Percentiles rank a stretch among this genome's conserved stretches.
Evolutionary conservation across 176 grass and related monocot species (phyloP).

Genomic region (Sorghum bicolor): DNA sequence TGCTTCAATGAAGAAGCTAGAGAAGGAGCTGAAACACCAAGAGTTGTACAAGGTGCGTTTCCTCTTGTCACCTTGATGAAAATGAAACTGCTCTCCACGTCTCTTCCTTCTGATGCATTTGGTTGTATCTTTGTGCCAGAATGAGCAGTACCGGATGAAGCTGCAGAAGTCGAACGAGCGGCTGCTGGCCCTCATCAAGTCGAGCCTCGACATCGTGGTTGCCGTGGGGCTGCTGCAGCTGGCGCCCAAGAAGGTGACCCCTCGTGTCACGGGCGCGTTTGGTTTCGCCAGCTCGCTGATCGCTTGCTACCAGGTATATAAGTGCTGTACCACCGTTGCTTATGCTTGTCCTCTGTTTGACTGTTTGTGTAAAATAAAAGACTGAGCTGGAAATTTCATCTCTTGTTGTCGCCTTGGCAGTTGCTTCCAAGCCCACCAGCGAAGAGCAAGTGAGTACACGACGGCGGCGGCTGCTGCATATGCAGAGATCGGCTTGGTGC

Average conservation of each 20-base stretch:
- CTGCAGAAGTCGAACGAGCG: constrained; percentile 79
- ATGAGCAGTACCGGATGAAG: constrained; percentile 73
- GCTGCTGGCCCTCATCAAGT: constrained; percentile 65
- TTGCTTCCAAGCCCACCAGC: constrained; percentile 64
- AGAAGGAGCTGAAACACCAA: constrained; percentile 61
- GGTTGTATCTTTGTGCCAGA: constrained; percentile 15
- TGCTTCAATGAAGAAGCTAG: constrained; percentile 66
- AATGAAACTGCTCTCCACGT: background rate
- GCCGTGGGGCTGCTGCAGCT: constrained; percentile 80
- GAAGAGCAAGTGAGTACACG: constrained; percentile 52
- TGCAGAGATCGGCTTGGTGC: background rate
- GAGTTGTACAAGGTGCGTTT: constrained; percentile 42
- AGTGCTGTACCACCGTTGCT: background rate
- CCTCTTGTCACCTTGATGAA: background rate
- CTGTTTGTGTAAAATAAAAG: no score
- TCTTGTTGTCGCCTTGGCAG: constrained; percentile 16
- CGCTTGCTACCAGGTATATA: constrained; percentile 87
- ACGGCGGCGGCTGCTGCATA: background rate
- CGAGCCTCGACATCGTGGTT: constrained; percentile 69
- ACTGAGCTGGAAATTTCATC: background rate
- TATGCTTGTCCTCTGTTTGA: background rate
- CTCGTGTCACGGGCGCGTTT: constrained; percentile 70
- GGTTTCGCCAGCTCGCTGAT: constrained; percentile 80
- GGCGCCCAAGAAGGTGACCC: constrained; percentile 70
- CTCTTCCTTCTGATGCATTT: background rate